These are phyloP conservation scores for Boeremia exigua DNA, from an alignment of 2,329 filamentous ascomycete genomes.

Conservation along the genomic window DNA sequence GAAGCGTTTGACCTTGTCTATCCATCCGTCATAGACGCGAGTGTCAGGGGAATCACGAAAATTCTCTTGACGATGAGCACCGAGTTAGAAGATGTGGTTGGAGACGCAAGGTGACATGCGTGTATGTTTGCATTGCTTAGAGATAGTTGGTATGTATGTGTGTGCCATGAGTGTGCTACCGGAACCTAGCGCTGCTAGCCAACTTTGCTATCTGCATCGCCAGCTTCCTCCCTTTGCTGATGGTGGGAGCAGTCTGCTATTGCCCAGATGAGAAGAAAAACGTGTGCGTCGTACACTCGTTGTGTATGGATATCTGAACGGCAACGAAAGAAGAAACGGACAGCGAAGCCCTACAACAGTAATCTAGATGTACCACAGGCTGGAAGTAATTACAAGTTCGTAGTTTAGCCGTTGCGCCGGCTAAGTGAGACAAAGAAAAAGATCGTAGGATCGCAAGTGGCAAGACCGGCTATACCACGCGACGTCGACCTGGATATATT, in stretches of 20 bases:
- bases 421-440: slow-evolving; percentile 13
- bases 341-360: slow-evolving; percentile 11
- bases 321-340: slow-evolving; percentile 13
- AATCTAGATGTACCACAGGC: slow-evolving; percentile 21
- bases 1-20: slow-evolving; percentile 1
- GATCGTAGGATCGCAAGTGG: slow-evolving; percentile 15
- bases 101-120: not conserved
- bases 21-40: not conserved
- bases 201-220: not conserved
- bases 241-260: not conserved
- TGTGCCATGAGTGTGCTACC: not conserved
- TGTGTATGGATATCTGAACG: slow-evolving; percentile 24
- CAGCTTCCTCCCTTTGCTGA: not conserved
- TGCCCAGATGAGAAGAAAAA: slow-evolving; percentile 17
- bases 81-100: not conserved
- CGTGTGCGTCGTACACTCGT: slow-evolving; percentile 38
- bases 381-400: slow-evolving; percentile 28
- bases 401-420: not conserved
- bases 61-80: not conserved
- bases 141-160: not conserved
- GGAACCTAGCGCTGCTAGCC: not conserved
- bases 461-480: slow-evolving; percentile 36
- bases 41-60: not conserved
- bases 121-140: not conserved
- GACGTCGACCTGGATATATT: slow-evolving; percentile 17